Percentiles rank a stretch among this genome's conserved stretches.
phyloP scores from a whole-genome alignment of 768 basidiomycete species.

The Phylloporus sp. region DNA sequence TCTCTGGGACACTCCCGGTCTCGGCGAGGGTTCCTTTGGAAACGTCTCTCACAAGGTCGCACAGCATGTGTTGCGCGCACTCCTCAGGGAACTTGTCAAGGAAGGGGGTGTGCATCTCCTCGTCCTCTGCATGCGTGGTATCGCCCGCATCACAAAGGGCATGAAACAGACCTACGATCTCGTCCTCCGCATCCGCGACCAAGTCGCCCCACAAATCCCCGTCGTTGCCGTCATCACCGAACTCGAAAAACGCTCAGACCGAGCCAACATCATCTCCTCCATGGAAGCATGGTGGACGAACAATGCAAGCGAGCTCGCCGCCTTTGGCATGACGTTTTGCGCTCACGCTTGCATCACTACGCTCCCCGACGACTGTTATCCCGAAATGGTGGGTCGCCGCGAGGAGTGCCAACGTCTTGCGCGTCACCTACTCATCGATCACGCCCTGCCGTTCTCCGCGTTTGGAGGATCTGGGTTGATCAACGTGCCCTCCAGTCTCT shows the following conservation, averaged over 20 bases:
- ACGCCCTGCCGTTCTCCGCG: conserved; percentile 13
- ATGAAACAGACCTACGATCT: conserved; percentile 19
- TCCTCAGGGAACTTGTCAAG: conserved; percentile 17
- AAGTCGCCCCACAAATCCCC: conserved; percentile 18
- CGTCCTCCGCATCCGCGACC: conserved; percentile 17
- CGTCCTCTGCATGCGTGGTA: conserved; percentile 23
- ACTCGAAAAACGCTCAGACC: conserved; percentile 18
- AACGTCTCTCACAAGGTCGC: conserved; percentile 21
- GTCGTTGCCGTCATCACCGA: conserved; percentile 25
- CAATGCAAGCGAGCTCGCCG: background rate
- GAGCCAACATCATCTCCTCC: conserved; percentile 9
- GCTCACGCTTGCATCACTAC: conserved; percentile 25
- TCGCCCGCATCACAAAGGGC: conserved; percentile 14
- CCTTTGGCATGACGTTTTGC: conserved; percentile 12
- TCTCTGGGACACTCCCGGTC: conserved; percentile 24
- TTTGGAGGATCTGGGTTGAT: background rate
- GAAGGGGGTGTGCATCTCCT: conserved; percentile 25
- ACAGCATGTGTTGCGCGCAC: conserved; percentile 15
- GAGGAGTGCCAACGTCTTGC: conserved; percentile 16
- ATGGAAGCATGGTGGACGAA: conserved; percentile 24
- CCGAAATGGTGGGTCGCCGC: conserved; percentile 14
- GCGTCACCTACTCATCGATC: conserved; percentile 19
- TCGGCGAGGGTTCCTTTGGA: conserved; percentile 21
- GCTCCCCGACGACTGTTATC: conserved; percentile 17
- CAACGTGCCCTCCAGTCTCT: conserved; percentile 6